Conservation (phyloP, 495 filamentous ascomycete species). For the Chlorociboria aeruginascens region DNA sequence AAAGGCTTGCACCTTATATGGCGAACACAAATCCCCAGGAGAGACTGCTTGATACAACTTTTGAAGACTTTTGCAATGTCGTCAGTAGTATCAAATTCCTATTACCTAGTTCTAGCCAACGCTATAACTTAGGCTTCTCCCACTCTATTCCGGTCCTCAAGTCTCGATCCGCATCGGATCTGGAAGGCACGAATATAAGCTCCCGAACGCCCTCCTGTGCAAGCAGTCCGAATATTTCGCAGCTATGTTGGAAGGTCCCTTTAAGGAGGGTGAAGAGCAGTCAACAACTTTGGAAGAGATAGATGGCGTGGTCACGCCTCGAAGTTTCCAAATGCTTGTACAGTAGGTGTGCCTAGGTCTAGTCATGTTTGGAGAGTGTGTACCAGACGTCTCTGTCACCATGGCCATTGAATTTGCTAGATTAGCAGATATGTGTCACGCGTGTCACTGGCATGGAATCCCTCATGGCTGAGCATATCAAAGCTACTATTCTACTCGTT, state of each 20-base stretch:
- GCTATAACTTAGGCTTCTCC: not conserved
- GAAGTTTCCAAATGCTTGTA: slow-evolving; percentile 20
- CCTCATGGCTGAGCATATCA: slow-evolving; percentile 16
- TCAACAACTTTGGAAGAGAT: slow-evolving; percentile 16
- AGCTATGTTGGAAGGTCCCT: slow-evolving; percentile 19
- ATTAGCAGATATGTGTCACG: slow-evolving; percentile 21
- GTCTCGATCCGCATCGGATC: slow-evolving; percentile 13
- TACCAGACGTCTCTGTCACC: slow-evolving; percentile 14
- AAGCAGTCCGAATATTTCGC: slow-evolving; percentile 17
- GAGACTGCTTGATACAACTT: slow-evolving; percentile 8
- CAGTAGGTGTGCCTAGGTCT: slow-evolving; percentile 21
- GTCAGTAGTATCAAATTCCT: slow-evolving; percentile 7
- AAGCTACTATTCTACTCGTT: slow-evolving; percentile 15
- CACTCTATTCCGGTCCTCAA: slow-evolving; percentile 11
- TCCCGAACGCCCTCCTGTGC: slow-evolving; percentile 21
- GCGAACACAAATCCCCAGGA: slow-evolving; percentile 4
- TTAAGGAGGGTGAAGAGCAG: slow-evolving; percentile 16
- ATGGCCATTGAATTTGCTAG: slow-evolving; percentile 20
- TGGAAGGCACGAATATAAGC: slow-evolving; percentile 15
- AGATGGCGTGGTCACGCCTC: slow-evolving; percentile 16
- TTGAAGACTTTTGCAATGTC: slow-evolving; percentile 5
- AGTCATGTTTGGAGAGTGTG: slow-evolving; percentile 13
- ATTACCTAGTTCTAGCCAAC: slow-evolving; percentile 3
- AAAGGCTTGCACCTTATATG: slow-evolving; percentile 2
- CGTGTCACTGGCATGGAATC: slow-evolving; percentile 16